Evolutionary conservation across 2,329 filamentous ascomycete species (phyloP).

Genomic region (Harringtonia aguacate): DNA sequence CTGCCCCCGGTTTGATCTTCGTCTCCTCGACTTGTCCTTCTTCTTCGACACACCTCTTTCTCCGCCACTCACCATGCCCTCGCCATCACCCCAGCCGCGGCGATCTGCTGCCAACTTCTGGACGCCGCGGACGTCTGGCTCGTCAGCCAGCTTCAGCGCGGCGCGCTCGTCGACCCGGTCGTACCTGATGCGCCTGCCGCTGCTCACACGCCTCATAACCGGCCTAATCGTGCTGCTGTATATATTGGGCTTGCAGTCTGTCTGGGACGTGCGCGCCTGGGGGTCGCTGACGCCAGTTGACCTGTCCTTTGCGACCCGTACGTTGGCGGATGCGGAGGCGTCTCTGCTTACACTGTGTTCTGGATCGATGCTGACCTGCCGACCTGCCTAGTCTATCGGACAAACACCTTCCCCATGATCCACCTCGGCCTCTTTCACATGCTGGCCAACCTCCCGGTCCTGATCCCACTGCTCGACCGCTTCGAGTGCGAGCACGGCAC

Average conservation of each 20-base stretch:
- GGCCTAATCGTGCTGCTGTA: conserved; percentile 58
- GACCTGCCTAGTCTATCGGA: conserved; percentile 91
- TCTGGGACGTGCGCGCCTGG: conserved; percentile 67
- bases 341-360: neutral
- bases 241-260: conserved; percentile 55
- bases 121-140: conserved; percentile 3
- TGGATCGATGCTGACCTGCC: conserved; percentile 1
- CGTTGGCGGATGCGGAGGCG: conserved; percentile 20
- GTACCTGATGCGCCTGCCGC: conserved; percentile 73
- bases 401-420: conserved; percentile 86
- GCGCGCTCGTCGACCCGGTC: conserved; percentile 59
- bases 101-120: conserved; percentile 6
- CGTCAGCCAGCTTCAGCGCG: conserved; percentile 48
- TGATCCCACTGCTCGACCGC: conserved; percentile 82
- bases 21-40: neutral
- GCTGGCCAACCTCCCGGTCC: conserved; percentile 65
- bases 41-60: too few species aligned
- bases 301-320: conserved; percentile 61
- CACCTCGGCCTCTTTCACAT: conserved; percentile 75
- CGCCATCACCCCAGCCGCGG: conserved; percentile 8
- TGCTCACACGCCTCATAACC: conserved; percentile 69
- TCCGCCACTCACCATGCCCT: conserved; percentile 2
- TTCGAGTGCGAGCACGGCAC: conserved; percentile 93
- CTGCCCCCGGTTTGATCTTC: too few species aligned
- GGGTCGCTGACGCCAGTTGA: conserved; percentile 69